Evolutionary conservation across 257 asterid genomes (phyloP), one percentile per base, ranked within the genome.

Genomic region (Ajuga chamaepitys): DNA sequence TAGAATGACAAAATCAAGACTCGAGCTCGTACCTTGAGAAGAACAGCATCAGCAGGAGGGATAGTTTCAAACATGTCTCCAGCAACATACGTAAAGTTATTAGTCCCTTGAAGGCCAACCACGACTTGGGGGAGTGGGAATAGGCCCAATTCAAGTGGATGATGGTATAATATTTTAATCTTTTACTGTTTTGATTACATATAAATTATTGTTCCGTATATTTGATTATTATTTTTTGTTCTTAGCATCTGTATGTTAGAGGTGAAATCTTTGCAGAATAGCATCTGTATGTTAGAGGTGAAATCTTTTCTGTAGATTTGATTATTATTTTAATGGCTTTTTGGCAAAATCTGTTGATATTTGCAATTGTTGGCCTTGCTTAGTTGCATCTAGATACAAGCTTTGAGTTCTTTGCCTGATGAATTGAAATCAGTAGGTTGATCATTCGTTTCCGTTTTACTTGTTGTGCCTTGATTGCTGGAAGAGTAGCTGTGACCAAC

Each of bases 81-180:
- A 1, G 14, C 37, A 46, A 58, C 52, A 47, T 13, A 68, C 5
- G 9, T 58, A 38, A 58, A 14, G 28, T 34, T 47, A n/a, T 47
- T 30, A 1, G 50, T 16, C 60, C 51, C 66, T 58, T 47, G 41
- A 52, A 46, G 35, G 18, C 52, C 60, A 47, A 47, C 58, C 25
- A 68, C 52, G 34, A 68, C 67, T 22, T 47, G 60, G 14, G 60
- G 60, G 11, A 67, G 84, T 57, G 92, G 88, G 60, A 63, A 70
- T n/a, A 79, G 85, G 34, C 85, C 84, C 61, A 79, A 69, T 63
- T 81, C 89, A 16, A 80, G 85, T 64, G 91, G 86, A 78, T 84
- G 83, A 86, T 70, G 87, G 95, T 81, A 77, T 55, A 25, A 9
- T 20, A 66, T 24, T 44, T 64, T 59, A 24, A 4, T 18, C 28